phyloP scores from a whole-genome alignment of 202 grass and related monocot species.

The Musa balbisiana region DNA sequence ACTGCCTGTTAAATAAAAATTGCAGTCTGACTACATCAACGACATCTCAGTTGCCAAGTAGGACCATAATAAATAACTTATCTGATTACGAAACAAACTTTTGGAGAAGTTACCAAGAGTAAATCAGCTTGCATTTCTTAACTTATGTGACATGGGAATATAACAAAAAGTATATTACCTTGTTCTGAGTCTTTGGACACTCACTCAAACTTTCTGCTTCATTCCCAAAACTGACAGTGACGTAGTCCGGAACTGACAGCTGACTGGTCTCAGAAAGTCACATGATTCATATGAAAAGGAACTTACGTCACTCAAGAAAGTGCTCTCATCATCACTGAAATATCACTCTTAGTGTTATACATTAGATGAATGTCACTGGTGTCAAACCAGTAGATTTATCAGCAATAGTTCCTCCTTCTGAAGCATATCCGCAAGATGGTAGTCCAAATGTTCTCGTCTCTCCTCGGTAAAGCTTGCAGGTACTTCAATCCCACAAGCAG shows the following conservation, averaged over 20 bases:
- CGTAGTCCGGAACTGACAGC: slow-evolving; percentile 11
- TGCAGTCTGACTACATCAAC: not conserved
- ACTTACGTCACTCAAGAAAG: slow-evolving; percentile 21
- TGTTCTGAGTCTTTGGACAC: slow-evolving; percentile 2
- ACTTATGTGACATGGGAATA: not conserved
- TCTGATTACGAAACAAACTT: not conserved
- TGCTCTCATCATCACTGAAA: slow-evolving; percentile 26
- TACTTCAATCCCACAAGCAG: slow-evolving; percentile 67
- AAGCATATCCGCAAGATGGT: slow-evolving; percentile 68
- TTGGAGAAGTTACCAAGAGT: not conserved
- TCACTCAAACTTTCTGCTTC: slow-evolving; percentile 9
- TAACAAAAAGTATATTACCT: not conserved
- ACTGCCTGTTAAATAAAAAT: slow-evolving; percentile 1
- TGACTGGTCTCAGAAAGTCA: slow-evolving; percentile 19
- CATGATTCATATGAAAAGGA: slow-evolving; percentile 33
- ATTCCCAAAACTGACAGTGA: slow-evolving; percentile 10
- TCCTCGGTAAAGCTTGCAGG: slow-evolving; percentile 70
- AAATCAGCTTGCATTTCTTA: too few species aligned
- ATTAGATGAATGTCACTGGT: slow-evolving; percentile 15
- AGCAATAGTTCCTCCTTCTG: slow-evolving; percentile 59
- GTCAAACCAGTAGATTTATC: slow-evolving; percentile 14
- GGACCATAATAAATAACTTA: not conserved
- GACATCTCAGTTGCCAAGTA: not conserved
- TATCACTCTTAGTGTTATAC: slow-evolving; percentile 25
- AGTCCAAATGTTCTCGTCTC: slow-evolving; percentile 80